Conservation (phyloP, 2,329 filamentous ascomycete species). For the Madurella mycetomatis region DNA sequence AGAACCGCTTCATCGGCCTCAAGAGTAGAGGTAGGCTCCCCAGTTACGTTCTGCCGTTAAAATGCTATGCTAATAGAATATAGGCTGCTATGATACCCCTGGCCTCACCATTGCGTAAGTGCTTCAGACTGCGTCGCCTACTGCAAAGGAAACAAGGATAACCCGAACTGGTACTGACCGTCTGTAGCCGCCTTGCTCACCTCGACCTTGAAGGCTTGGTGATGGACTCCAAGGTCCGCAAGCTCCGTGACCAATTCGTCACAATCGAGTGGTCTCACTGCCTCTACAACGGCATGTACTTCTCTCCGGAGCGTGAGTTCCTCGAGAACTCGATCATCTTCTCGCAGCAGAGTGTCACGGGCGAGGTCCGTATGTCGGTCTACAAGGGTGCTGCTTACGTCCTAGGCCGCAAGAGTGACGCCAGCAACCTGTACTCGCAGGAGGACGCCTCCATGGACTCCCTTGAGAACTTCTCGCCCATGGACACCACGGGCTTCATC, state of each 20-base stretch:
- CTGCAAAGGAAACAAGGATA: background rate
- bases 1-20: constrained; percentile 67
- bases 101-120: constrained; percentile 37
- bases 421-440: constrained; percentile 49
- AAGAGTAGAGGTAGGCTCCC: constrained; percentile 56
- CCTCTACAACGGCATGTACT: constrained; percentile 44
- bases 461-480: constrained; percentile 40
- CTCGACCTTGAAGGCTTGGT: constrained; percentile 46
- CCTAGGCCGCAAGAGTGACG: constrained; percentile 41
- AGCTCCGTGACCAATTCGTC: constrained; percentile 55
- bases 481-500: constrained; percentile 53
- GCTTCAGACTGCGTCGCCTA: background rate
- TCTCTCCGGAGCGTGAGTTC: constrained; percentile 52
- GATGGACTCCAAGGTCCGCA: constrained; percentile 55
- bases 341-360: constrained; percentile 50
- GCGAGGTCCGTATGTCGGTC: constrained; percentile 27
- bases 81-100: constrained; percentile 68
- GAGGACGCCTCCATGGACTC: constrained; percentile 48
- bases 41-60: background rate
- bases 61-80: background rate
- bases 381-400: constrained; percentile 39
- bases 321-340: constrained; percentile 60
- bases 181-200: constrained; percentile 35
- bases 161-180: background rate
- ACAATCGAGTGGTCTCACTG: constrained; percentile 47